Conservation (phyloP, 2,329 filamentous ascomycete species). For the Ophiostoma tasmaniense region DNA sequence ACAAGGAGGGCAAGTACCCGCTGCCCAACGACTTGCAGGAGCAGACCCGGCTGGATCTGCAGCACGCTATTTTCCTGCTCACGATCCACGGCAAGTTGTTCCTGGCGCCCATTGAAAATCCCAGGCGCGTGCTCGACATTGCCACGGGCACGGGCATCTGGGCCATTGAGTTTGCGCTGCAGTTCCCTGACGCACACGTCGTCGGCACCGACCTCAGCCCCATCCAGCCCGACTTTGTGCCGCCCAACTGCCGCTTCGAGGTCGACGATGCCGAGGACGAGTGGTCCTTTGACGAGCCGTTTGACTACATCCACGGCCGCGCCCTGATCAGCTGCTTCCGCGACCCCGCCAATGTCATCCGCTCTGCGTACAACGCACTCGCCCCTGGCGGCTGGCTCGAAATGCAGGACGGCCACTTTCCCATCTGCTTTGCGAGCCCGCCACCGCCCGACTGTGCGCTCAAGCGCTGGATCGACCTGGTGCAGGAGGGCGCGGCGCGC, state of each 20-base stretch:
- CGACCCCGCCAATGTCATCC: slow-evolving; percentile 10
- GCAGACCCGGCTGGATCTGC: slow-evolving; percentile 28
- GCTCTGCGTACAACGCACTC: not conserved
- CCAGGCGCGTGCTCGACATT: slow-evolving; percentile 28
- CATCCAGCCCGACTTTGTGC: slow-evolving; percentile 18
- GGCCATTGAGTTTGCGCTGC: slow-evolving; percentile 51
- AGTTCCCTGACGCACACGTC: slow-evolving; percentile 14
- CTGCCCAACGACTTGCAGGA: slow-evolving; percentile 22
- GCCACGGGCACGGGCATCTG: slow-evolving; percentile 53
- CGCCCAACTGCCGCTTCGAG: slow-evolving; percentile 19
- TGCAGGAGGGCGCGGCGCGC: slow-evolving; percentile 18
- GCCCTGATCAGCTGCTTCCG: slow-evolving; percentile 16
- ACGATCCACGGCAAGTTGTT: slow-evolving; percentile 36
- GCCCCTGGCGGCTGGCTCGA: slow-evolving; percentile 13
- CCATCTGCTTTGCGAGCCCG: slow-evolving; percentile 14
- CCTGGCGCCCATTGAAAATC: slow-evolving; percentile 37
- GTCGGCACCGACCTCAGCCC: slow-evolving; percentile 19
- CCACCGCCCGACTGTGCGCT: slow-evolving; percentile 15
- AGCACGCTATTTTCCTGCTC: slow-evolving; percentile 30
- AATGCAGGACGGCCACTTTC: slow-evolving; percentile 17
- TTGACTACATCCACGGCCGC: slow-evolving; percentile 18
- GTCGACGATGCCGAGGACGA: slow-evolving; percentile 19
- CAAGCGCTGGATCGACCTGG: slow-evolving; percentile 19
- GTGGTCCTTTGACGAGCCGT: slow-evolving; percentile 14
- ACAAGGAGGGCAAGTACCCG: slow-evolving; percentile 20